Evolutionary conservation across 345 rosid species (phyloP), one percentile per base, ranked within the genome.

Genomic region (Leavenworthia alabamica): DNA sequence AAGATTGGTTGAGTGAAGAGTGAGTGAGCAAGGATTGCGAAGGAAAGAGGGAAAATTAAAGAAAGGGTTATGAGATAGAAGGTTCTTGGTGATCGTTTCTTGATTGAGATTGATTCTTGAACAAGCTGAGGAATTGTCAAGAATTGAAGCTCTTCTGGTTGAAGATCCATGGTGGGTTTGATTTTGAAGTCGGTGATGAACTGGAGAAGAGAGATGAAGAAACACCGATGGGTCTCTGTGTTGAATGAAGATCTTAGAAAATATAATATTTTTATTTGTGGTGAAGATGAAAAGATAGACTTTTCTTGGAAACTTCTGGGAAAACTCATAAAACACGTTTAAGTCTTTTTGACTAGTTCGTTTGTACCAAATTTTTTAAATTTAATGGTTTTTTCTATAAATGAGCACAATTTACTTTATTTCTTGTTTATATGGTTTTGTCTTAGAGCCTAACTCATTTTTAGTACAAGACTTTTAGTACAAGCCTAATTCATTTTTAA

Each of bases 21-120:
- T 2, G 95, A 87, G 68, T 87, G 91, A 62, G 91, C 95, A 22
- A 87, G 74, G 69, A 87, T 83, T 47, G 92, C 96, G 65, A 88
- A 85, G 41, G 92, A 88, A 75, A 88, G 89, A 26, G 92, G 96
- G 78, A 88, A 88, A 19, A 88, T 70, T 7, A 88, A 61, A 58
- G 82, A 73, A 46, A 88, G 73, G 79, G 89, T 83, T 4, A 88
- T 73, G 67, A 85, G 79, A 70, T 80, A 81, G 78, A 88, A 88
- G 46, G 89, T 80, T 60, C 64, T 76, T 3, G 90, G 86, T 23
- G 96, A 78, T 32, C 71, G 81, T 66, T 77, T 77, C 3, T 84
- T 88, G 79, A 88, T 88, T 15, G 89, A 71, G 66, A 76, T 59
- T 3, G 96, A 83, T 73, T 88, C 92, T 54, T 75, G 72, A 10